Evolutionary conservation across 2,329 filamentous ascomycete species (phyloP), one percentile per base, ranked within the genome.

Genomic region (Talaromyces sp.): DNA sequence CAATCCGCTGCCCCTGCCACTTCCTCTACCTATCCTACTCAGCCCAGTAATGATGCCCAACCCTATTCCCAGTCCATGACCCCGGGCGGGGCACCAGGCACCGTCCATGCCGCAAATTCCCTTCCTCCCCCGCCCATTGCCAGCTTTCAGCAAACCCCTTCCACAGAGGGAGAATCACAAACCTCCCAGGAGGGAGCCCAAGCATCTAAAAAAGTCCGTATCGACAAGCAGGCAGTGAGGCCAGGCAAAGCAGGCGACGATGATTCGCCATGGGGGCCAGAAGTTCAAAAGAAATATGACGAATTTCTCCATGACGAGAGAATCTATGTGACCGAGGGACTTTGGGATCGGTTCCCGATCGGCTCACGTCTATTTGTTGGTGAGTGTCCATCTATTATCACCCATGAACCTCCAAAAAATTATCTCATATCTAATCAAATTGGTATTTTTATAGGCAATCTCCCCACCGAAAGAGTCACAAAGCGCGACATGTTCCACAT

Each of bases 401-500:
- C n/a, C n/a, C n/a, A n/a, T n/a, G n/a, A n/a, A n/a, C n/a, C n/a
- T n/a, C n/a, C n/a, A n/a, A n/a, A n/a, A n/a, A n/a, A n/a, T n/a
- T n/a, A n/a, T n/a, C n/a, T n/a, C 41, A 29, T 35, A 29, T 47
- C 22, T 16, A 32, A 33, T 32, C 4, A n/a, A 22, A 42, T 46
- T 41, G 13, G 32, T 30, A 49, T 70, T 49, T 16, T 14, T 24
- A 9, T 67, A 90, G 91, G 92, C 49, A 99, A 97, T 69, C 81
- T 99, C 10, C 92, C 91, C 1, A 93, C 89, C 48, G 93, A 97
- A 70, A 87, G 92, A 68, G 92, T 96, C 13, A 94, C 90, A 6
- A 97, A 97, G 74, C 85, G 89, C 60, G 92, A 97, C 72, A 86
- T 97, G 8, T 97, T 96, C 74, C 88, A 96, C 68, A 82, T 93